Base-by-base conservation (phyloP, 2,329 filamentous ascomycete genomes). In the Ascochyta clinopodiicola region DNA sequence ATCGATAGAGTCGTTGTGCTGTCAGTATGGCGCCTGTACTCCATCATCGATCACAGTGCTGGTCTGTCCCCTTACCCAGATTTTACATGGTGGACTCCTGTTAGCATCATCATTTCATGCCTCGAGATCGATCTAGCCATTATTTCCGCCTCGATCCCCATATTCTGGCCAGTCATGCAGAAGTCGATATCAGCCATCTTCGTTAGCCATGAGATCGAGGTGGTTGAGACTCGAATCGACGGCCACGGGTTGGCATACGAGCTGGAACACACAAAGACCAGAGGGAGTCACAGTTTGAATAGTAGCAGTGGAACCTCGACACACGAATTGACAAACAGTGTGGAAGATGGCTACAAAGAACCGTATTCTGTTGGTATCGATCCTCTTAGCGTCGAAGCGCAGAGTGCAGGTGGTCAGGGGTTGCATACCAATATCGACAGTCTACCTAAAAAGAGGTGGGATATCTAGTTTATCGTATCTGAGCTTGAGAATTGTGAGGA, bases 111-210 rank as follows among this genome's bases (percentile, higher is more conserved):
- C 17, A 58, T 74, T 1, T 68, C 71, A 10, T 67, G 63, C 35
- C 63, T 74, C 44, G 72, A 75, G 32, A 66, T 74, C 56, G 60
- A 73, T 22, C 56, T 74, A 21, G 72, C 71, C 24, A 68, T 74
- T 31, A 68, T 71, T 31, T 71, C 69, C 56, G 71, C 72, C 15
- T 71, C 68, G 4, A 71, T 75, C 48, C 72, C 72, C 8, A 70
- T 74, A 36, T 75, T 75, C 63, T 75, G 71, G 71, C 72, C 72
- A 3, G 53, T 72, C 8, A 56, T 75, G 44, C 61, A 68, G 24
- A 58, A 61, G 35, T 66, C 66, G 3, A 38, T 71, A 27, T 44
- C 57, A 15, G 60, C 67, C 31, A 75, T 74, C 37, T 70, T 74
- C 35, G 67, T 74, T 42, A 72, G 67, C 8, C 69, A 65, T 54